A percentile compares a stretch with the other conserved stretches of the same genome.
These are phyloP conservation scores for Tulasnella sp. DNA, from an alignment of 768 basidiomycete genomes.

Conservation along the genomic window DNA sequence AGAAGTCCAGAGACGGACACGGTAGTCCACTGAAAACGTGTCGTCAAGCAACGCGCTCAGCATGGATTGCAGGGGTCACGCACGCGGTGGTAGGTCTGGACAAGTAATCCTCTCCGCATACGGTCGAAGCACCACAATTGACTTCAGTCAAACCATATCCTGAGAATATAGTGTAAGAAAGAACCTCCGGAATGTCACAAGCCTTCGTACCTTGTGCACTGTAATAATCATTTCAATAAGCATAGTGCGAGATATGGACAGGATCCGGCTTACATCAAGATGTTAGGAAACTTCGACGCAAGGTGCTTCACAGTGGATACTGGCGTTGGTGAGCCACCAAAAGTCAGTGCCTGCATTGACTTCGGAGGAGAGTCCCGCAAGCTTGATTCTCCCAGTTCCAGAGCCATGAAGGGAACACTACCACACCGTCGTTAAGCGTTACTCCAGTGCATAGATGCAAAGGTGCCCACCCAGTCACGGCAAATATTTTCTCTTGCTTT, in stretches of 20 bases:
- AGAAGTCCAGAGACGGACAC: slow-evolving; percentile 44
- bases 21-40: slow-evolving; percentile 35
- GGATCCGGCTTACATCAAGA: slow-evolving; percentile 15
- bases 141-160: slow-evolving; percentile 51
- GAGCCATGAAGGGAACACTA: slow-evolving; percentile 48
- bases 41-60: not conserved
- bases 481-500: slow-evolving; percentile 39
- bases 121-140: slow-evolving; percentile 44
- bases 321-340: slow-evolving; percentile 25
- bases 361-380: not conserved
- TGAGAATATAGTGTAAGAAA: slow-evolving; percentile 24
- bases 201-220: not conserved
- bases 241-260: too few species aligned
- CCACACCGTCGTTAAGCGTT: not conserved
- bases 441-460: not conserved
- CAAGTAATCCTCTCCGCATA: slow-evolving; percentile 50
- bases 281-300: slow-evolving; percentile 17
- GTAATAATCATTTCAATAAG: too few species aligned
- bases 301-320: slow-evolving; percentile 17
- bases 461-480: slow-evolving; percentile 34
- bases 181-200: not conserved
- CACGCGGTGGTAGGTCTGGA: slow-evolving; percentile 41
- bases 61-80: slow-evolving; percentile 20
- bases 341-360: slow-evolving; percentile 18
- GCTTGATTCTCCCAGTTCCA: slow-evolving; percentile 32